These are phyloP conservation scores for Diaporthe nobilis DNA, from an alignment of 2,329 filamentous ascomycete genomes.

Conservation along the genomic window DNA sequence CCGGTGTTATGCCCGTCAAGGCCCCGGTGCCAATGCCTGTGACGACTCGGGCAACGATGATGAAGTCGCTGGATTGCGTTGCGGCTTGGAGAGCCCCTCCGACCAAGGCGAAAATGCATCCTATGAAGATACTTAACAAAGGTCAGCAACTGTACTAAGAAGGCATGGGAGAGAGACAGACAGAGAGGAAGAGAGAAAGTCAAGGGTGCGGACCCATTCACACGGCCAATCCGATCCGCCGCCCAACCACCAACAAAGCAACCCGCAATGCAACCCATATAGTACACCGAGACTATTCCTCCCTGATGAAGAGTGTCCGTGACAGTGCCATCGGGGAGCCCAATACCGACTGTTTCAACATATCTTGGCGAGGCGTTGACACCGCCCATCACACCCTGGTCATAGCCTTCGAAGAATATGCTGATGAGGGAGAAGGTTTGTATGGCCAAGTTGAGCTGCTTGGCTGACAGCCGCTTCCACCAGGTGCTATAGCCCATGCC, in stretches of 20 bases:
- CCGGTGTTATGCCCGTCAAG: slow-evolving; percentile 64
- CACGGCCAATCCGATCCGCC: neutral
- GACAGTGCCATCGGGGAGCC: slow-evolving; percentile 58
- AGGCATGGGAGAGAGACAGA: neutral
- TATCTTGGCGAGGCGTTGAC: slow-evolving; percentile 60
- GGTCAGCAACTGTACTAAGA: neutral
- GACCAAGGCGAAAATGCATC: slow-evolving; percentile 49
- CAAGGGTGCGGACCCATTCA: neutral
- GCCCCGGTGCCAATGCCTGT: slow-evolving; percentile 67
- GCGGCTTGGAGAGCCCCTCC: slow-evolving; percentile 64
- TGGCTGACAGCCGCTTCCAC: slow-evolving; percentile 59
- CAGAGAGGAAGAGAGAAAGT: neutral
- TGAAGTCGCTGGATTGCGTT: slow-evolving; percentile 60
- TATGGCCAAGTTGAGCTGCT: slow-evolving; percentile 57
- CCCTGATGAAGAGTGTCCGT: slow-evolving; percentile 65
- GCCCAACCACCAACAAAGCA: slow-evolving; percentile 54
- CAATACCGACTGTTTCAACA: slow-evolving; percentile 60
- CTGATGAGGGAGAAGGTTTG: slow-evolving; percentile 50
- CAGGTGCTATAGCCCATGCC: slow-evolving; percentile 56
- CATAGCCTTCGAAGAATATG: slow-evolving; percentile 62
- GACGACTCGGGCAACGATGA: slow-evolving; percentile 63
- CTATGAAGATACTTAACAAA: neutral
- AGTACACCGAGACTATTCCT: slow-evolving; percentile 67
- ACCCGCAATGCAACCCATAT: slow-evolving; percentile 64
- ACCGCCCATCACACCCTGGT: slow-evolving; percentile 68